Evolutionary conservation across 2,329 filamentous ascomycete species (phyloP).

Genomic region (Hypomyces perniciosus): DNA sequence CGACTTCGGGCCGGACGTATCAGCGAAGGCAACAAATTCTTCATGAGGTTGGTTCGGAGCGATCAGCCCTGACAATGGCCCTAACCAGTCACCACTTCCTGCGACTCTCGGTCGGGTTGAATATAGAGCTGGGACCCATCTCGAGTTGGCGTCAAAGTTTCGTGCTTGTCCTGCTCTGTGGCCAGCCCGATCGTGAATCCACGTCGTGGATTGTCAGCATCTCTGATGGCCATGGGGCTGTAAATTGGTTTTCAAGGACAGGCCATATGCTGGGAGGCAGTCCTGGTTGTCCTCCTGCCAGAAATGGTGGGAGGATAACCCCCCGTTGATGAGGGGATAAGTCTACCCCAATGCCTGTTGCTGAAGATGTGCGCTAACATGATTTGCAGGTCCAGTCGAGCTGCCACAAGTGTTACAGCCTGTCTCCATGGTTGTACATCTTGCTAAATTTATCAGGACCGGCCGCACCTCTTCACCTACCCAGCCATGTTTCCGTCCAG

Average conservation of each 20-base stretch:
- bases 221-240: not conserved
- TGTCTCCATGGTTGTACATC: not conserved
- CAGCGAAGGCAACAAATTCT: slow-evolving; percentile 16
- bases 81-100: not conserved
- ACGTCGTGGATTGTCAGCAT: slow-evolving; percentile 10
- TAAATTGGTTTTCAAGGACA: slow-evolving; percentile 28
- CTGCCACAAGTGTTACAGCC: not conserved
- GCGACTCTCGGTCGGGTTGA: slow-evolving; percentile 4
- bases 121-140: slow-evolving; percentile 67
- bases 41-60: slow-evolving; percentile 4
- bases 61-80: slow-evolving; percentile 4
- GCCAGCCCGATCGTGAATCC: slow-evolving; percentile 10
- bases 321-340: slow-evolving; percentile 44
- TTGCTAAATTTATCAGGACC: not conserved
- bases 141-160: slow-evolving; percentile 90
- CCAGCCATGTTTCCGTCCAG: no score
- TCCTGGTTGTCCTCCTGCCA: slow-evolving; percentile 45
- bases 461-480: no score
- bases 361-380: slow-evolving; percentile 22
- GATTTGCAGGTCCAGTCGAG: slow-evolving; percentile 15
- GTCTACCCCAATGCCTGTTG: slow-evolving; percentile 25
- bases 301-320: slow-evolving; percentile 46
- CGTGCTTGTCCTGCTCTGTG: slow-evolving; percentile 66
- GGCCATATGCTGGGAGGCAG: slow-evolving; percentile 33
- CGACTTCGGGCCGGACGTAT: slow-evolving; percentile 14